These are phyloP conservation scores for Leccinum aurantiacum DNA, from an alignment of 768 basidiomycete genomes.

Conservation along the genomic window DNA sequence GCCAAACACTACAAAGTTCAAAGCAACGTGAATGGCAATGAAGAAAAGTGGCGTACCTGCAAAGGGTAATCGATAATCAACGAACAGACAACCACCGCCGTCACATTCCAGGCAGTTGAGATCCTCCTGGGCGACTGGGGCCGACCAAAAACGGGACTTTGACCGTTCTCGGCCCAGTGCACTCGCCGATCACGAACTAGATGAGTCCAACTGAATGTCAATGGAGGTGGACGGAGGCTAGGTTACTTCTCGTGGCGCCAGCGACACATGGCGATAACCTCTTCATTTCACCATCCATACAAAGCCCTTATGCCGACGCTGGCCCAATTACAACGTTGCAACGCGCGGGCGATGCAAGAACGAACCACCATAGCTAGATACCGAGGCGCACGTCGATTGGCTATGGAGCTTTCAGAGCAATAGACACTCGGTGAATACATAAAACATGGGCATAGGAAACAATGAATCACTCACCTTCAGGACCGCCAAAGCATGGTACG, in stretches of 20 bases:
- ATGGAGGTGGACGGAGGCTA: constrained; percentile 3
- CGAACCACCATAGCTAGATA: neutral
- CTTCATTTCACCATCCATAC: constrained; percentile 2
- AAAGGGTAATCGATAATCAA: constrained; percentile 8
- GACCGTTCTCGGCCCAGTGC: neutral
- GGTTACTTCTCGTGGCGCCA: constrained; percentile 3
- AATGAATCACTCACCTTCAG: neutral
- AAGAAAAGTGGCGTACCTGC: neutral
- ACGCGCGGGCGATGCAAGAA: neutral
- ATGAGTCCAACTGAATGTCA: neutral
- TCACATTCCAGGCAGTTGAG: neutral
- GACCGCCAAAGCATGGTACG: neutral
- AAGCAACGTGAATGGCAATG: neutral
- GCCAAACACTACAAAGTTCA: neutral
- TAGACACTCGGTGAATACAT: neutral
- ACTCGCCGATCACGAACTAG: neutral
- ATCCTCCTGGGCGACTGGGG: neutral
- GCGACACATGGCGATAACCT: neutral
- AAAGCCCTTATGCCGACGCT: neutral
- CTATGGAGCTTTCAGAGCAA: neutral
- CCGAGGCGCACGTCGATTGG: neutral
- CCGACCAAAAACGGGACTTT: neutral
- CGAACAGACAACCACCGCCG: constrained; percentile 1
- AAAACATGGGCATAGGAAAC: neutral
- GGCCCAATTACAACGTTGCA: neutral